phyloP scores from a whole-genome alignment of 2,329 filamentous ascomycete species.

The Fusarium haematococcum region DNA sequence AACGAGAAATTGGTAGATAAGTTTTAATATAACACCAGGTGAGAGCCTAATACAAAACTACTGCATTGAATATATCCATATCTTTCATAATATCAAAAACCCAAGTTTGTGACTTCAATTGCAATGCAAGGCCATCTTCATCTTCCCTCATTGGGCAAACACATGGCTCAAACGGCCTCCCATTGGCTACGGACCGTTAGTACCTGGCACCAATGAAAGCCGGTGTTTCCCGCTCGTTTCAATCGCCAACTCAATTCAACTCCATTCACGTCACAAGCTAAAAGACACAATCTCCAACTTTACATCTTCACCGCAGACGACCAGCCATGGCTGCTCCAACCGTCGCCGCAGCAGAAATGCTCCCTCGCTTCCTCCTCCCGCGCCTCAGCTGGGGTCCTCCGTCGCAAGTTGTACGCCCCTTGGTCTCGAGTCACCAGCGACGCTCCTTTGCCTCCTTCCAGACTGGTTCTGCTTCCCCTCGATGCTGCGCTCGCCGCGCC shows the following conservation, averaged over 20 bases:
- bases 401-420: background rate
- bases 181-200: slow-evolving; percentile 25
- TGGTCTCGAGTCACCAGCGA: slow-evolving; percentile 21
- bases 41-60: too few species aligned
- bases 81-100: background rate
- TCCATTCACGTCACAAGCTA: slow-evolving; percentile 35
- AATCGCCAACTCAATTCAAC: slow-evolving; percentile 18
- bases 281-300: slow-evolving; percentile 22
- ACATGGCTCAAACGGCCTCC: background rate
- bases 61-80: background rate
- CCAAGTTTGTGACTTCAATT: background rate
- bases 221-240: slow-evolving; percentile 37
- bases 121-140: background rate
- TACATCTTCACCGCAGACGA: slow-evolving; percentile 20
- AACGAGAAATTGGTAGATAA: background rate
- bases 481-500: slow-evolving; percentile 12
- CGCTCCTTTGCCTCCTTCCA: slow-evolving; percentile 38
- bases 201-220: slow-evolving; percentile 41
- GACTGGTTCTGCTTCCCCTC: slow-evolving; percentile 25
- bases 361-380: slow-evolving; percentile 67
- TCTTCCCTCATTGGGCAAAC: slow-evolving; percentile 26
- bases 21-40: too few species aligned
- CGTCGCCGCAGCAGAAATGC: slow-evolving; percentile 51
- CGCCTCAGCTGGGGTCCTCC: slow-evolving; percentile 64
- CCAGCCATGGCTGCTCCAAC: slow-evolving; percentile 45